Evolutionary conservation across 1,284 basidiomycete genomes (phyloP).

Genomic region (Sparassis latifolia): DNA sequence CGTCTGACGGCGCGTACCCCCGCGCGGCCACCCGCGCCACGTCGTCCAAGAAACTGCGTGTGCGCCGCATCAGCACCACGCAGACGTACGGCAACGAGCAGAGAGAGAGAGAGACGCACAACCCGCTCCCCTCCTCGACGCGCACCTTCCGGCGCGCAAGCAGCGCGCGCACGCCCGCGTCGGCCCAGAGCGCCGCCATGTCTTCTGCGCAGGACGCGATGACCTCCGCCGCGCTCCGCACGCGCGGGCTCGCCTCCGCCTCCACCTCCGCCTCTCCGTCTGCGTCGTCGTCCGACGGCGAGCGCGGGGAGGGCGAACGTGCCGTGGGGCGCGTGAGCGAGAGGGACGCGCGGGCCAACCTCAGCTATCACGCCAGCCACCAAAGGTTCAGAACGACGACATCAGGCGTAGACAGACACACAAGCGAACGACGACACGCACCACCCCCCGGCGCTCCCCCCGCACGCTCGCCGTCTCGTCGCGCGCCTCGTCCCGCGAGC

Average conservation of each 20-base stretch:
- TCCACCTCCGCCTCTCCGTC: constrained; percentile 2
- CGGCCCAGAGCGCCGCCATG: constrained; percentile 61
- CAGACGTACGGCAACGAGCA: constrained; percentile 2
- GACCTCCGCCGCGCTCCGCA: constrained; percentile 34
- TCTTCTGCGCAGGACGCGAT: constrained; percentile 53
- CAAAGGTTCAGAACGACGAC: neutral
- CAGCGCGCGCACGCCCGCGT: constrained; percentile 48
- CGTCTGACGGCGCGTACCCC: constrained; percentile 58
- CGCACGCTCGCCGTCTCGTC: neutral
- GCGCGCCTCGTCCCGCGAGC: constrained; percentile 6
- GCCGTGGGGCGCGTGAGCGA: neutral
- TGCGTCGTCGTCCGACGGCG: neutral
- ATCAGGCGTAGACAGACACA: neutral
- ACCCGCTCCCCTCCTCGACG: constrained; percentile 62
- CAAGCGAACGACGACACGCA: neutral
- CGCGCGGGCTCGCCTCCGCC: constrained; percentile 29
- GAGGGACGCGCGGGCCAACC: no score
- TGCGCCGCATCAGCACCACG: constrained; percentile 10
- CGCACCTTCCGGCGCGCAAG: constrained; percentile 42
- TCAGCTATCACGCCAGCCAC: neutral
- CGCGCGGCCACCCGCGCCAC: constrained; percentile 52
- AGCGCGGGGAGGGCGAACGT: neutral
- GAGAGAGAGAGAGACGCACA: constrained; percentile 40
- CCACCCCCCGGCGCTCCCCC: neutral
- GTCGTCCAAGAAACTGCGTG: constrained; percentile 50